Evolutionary conservation across 306 rosid species (phyloP).

Genomic region (Cucurbita ficifolia): DNA sequence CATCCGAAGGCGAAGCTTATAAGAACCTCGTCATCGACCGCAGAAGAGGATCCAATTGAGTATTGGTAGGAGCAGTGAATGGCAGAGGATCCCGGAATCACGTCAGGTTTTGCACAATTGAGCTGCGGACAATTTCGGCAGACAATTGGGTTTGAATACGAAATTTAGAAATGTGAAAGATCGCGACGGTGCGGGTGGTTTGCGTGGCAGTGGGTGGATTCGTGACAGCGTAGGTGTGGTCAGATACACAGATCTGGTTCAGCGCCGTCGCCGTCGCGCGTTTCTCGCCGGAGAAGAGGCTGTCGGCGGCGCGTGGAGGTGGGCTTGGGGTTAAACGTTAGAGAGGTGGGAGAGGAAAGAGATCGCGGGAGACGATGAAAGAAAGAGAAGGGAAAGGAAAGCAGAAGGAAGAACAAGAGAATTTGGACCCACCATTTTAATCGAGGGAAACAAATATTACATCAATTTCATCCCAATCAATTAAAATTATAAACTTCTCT

Average conservation of each 20-base stretch:
- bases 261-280: neutral
- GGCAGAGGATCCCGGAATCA: neutral
- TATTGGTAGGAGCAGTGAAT: neutral
- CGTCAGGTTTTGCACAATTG: neutral
- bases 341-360: neutral
- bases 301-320: neutral
- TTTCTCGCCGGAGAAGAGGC: neutral
- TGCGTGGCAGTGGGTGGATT: neutral
- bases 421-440: neutral
- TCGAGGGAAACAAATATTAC: no score
- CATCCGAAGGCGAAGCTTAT: neutral
- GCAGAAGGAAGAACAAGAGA: neutral
- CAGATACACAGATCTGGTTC: neutral
- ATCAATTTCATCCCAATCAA: no score
- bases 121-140: neutral
- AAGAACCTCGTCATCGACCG: constrained; percentile 5
- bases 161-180: neutral
- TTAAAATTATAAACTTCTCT: no score
- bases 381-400: neutral
- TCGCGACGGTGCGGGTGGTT: neutral
- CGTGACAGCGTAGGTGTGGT: neutral
- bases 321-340: neutral
- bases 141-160: neutral
- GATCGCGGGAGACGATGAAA: neutral
- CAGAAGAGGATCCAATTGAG: neutral